Percentiles rank a stretch among this genome's conserved stretches.
Evolutionary conservation across 257 asterid genomes (phyloP).

Genomic region (Anisodus acutangulus): DNA sequence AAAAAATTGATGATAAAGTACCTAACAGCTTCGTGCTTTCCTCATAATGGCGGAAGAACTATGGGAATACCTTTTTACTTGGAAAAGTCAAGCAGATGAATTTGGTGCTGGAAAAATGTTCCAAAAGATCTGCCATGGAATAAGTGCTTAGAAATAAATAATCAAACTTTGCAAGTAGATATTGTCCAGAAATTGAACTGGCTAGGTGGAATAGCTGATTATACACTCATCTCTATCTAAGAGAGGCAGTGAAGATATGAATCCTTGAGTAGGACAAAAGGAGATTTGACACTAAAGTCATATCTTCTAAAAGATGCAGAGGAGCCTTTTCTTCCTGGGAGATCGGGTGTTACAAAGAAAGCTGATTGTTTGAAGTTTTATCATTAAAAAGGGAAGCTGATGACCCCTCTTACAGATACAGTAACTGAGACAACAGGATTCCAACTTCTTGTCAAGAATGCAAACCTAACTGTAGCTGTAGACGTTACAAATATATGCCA

Average conservation of each 20-base stretch:
- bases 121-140: neutral
- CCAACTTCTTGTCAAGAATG: neutral
- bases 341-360: neutral
- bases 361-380: neutral
- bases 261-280: neutral
- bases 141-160: neutral
- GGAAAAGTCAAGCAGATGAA: neutral
- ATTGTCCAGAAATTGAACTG: neutral
- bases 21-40: neutral
- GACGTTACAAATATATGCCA: neutral
- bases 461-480: neutral
- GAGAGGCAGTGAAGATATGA: neutral
- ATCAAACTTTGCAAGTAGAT: neutral
- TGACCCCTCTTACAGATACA: neutral
- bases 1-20: neutral
- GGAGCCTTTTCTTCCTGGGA: neutral
- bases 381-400: neutral
- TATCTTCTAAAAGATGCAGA: neutral
- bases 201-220: neutral
- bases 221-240: neutral
- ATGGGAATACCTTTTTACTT: neutral
- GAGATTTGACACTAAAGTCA: neutral
- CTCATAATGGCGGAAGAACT: neutral
- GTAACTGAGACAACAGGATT: neutral
- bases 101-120: conserved; percentile 13